Percentiles rank a stretch among this genome's conserved stretches.
These are phyloP conservation scores for Paramecium bursaria DNA, from an alignment of 73 alveolate species.

Conservation along the genomic window DNA sequence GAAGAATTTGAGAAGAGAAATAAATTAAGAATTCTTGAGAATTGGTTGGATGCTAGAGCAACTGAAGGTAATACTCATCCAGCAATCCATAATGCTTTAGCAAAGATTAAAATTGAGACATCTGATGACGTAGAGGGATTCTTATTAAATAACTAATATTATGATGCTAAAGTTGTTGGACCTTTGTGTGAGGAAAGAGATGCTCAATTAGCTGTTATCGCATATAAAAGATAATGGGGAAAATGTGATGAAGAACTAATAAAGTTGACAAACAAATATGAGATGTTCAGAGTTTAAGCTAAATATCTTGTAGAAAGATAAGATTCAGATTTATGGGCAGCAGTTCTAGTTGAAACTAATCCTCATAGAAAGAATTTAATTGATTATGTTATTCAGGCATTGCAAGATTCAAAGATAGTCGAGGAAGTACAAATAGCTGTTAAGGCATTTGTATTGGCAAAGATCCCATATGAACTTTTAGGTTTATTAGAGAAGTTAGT, in stretches of 20 bases:
- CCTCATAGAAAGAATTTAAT: slow-evolving; percentile 97
- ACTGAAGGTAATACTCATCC: slow-evolving; percentile 99
- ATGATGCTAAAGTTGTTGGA: slow-evolving; percentile 99
- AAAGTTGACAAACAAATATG: slow-evolving; percentile 97
- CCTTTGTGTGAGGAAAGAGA: slow-evolving; percentile 98
- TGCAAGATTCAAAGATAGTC: slow-evolving; percentile 97
- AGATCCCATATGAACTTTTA: slow-evolving; percentile 97
- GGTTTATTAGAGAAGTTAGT: slow-evolving; percentile 99
- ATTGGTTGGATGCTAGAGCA: slow-evolving; percentile 99
- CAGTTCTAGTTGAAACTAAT: slow-evolving; percentile 94
- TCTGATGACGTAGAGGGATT: slow-evolving; percentile 96
- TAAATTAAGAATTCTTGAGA: slow-evolving; percentile 95
- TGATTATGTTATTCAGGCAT: slow-evolving; percentile 98
- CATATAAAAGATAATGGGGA: slow-evolving; percentile 99
- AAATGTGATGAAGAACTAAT: slow-evolving; percentile 99
- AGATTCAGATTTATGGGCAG: slow-evolving; percentile 98
- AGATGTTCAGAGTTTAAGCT: slow-evolving; percentile 98
- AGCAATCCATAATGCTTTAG: slow-evolving; percentile 98
- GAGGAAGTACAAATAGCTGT: slow-evolving; percentile 98
- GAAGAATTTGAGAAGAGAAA: slow-evolving; percentile 97
- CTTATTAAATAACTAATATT: slow-evolving; percentile 97
- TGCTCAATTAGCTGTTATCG: slow-evolving; percentile 97
- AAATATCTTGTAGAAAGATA: slow-evolving; percentile 99
- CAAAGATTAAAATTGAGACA: slow-evolving; percentile 96
- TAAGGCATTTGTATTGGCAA: slow-evolving; percentile 99